phyloP scores from a whole-genome alignment of 1,139 yeast genomes.

The Arxiozyma slooffiae region DNA sequence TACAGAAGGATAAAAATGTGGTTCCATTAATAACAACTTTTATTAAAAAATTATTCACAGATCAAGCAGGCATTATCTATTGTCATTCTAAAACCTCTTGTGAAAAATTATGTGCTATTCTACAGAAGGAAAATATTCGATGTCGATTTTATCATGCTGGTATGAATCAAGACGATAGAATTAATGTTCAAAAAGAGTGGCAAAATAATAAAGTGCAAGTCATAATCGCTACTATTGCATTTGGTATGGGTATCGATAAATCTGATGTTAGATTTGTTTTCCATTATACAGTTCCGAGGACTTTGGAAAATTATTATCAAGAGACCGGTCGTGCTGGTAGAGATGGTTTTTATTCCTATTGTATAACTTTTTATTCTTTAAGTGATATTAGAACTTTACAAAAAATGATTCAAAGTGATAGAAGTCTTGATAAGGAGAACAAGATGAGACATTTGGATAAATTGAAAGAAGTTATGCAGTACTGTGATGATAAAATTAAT shows the following conservation, averaged over 20 bases:
- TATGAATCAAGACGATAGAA: slow-evolving; percentile 66
- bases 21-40: slow-evolving; percentile 51
- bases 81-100: slow-evolving; percentile 86
- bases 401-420: slow-evolving; percentile 68
- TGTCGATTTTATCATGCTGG: slow-evolving; percentile 89
- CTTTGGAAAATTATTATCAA: slow-evolving; percentile 90
- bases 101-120: slow-evolving; percentile 62
- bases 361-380: slow-evolving; percentile 71
- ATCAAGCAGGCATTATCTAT: slow-evolving; percentile 78
- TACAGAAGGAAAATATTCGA: slow-evolving; percentile 51
- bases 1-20: slow-evolving; percentile 49
- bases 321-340: slow-evolving; percentile 98
- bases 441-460: slow-evolving; percentile 70
- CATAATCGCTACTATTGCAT: slow-evolving; percentile 96
- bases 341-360: slow-evolving; percentile 74
- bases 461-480: slow-evolving; percentile 74
- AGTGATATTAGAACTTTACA: slow-evolving; percentile 68
- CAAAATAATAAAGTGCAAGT: slow-evolving; percentile 61
- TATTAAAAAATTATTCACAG: slow-evolving; percentile 42
- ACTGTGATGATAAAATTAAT: slow-evolving; percentile 82
- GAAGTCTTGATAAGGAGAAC: slow-evolving; percentile 49
- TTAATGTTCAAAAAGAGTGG: slow-evolving; percentile 67
- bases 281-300: slow-evolving; percentile 82
- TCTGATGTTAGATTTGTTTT: slow-evolving; percentile 88
- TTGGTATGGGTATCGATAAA: slow-evolving; percentile 98